Evolutionary conservation across 1,139 yeast genomes (phyloP), one percentile per base, ranked within the genome.

Genomic region (Protomyces inouyei): DNA sequence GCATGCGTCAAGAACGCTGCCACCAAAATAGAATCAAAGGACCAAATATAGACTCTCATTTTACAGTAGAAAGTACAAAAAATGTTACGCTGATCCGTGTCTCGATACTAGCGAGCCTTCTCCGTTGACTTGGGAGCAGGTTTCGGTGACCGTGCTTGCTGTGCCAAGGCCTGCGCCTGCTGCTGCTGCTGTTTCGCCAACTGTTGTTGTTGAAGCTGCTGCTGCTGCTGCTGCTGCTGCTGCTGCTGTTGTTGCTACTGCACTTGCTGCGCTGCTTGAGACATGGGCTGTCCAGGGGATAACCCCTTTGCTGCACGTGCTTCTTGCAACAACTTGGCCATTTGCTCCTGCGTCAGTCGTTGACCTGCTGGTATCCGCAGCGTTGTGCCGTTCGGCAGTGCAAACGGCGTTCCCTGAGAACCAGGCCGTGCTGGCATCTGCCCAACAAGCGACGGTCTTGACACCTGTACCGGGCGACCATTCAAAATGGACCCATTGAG

Each of bases 311-410:
- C 57, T 38, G 54, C 32, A 3, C 56, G 56, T 23, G 63, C 63
- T 46, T 68, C 73, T 52, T 60, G 70, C 52, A 64, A 72, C 55
- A 65, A 70, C 54, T 71, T 74, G 52, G 68, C 73, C 66, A 57
- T 71, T 65, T 67, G 73, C 63, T 64, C 72, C 60, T 57, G 71
- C 65, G 65, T 67, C 67, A 69, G 74, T 51, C 70, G 74, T 60
- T 46, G 69, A 57, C 64, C 65, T 38, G 61, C 66, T 67, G 65
- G 53, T 54, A 61, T 69, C 60, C 68, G 72, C 55, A 68, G 71
- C 55, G 69, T 72, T 2, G 70, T 71, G 37, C 73, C 54, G 65
- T 59, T 59, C 21, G 63, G 63, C 35, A 59, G 16, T 28, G 53
- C 51, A 4, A 55, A 52, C 21, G 45, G 53, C 21, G 63, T 28